Conservation (phyloP, 257 asterid genomes). For the Jasminum sambac region DNA sequence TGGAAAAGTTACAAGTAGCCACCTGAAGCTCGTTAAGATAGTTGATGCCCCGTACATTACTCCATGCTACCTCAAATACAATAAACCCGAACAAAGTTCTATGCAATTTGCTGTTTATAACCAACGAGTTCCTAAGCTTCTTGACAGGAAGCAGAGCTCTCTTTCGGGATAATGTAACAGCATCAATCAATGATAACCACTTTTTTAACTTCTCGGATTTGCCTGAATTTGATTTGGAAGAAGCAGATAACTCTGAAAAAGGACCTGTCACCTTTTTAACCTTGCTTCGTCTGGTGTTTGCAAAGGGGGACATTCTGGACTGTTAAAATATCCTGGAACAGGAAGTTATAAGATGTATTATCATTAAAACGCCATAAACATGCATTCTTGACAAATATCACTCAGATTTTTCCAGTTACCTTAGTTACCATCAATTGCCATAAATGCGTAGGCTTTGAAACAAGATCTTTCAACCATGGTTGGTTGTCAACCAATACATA, state of each 20-base stretch:
- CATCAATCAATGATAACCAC: slow-evolving; percentile 61
- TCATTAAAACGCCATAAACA: neutral
- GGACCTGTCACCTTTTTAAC: slow-evolving; percentile 37
- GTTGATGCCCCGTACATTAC: slow-evolving; percentile 71
- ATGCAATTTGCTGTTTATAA: slow-evolving; percentile 59
- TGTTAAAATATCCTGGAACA: slow-evolving; percentile 33
- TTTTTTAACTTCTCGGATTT: slow-evolving; percentile 39
- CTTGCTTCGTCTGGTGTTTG: slow-evolving; percentile 67
- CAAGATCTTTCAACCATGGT: slow-evolving; percentile 79
- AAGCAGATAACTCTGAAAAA: slow-evolving; percentile 29
- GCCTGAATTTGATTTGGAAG: slow-evolving; percentile 32
- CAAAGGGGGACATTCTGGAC: slow-evolving; percentile 90
- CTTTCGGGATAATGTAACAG: slow-evolving; percentile 54
- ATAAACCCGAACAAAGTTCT: slow-evolving; percentile 78
- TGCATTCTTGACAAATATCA: slow-evolving; percentile 2
- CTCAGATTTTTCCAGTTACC: slow-evolving; percentile 38
- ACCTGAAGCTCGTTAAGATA: slow-evolving; percentile 86
- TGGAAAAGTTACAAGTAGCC: slow-evolving; percentile 8
- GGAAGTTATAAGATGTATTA: slow-evolving; percentile 9
- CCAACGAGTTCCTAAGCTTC: slow-evolving; percentile 58
- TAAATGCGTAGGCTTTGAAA: slow-evolving; percentile 66
- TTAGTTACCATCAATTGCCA: slow-evolving; percentile 94
- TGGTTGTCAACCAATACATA: slow-evolving; percentile 77
- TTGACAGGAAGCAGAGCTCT: slow-evolving; percentile 72
- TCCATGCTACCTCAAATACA: slow-evolving; percentile 77